Evolutionary conservation across 2,329 filamentous ascomycete species (phyloP).

Genomic region (Tolypocladium tropicale): DNA sequence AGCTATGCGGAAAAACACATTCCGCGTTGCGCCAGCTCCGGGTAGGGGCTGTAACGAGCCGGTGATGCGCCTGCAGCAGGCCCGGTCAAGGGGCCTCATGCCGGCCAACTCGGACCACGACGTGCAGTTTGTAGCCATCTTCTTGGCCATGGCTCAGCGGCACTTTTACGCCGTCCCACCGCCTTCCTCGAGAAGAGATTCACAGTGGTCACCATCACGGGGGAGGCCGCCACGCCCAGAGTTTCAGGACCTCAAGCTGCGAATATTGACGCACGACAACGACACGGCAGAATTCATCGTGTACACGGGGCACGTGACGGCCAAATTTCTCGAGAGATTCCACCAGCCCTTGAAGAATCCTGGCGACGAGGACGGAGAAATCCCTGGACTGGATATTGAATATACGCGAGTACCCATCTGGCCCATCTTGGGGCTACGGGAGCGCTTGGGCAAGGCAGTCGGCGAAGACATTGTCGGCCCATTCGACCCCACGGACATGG

Average conservation of each 20-base stretch:
- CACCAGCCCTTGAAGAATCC: constrained; percentile 34
- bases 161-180: constrained; percentile 32
- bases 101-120: constrained; percentile 41
- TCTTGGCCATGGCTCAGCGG: constrained; percentile 47
- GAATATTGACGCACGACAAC: constrained; percentile 40
- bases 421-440: constrained; percentile 44
- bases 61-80: constrained; percentile 34
- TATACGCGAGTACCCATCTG: constrained; percentile 40
- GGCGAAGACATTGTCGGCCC: constrained; percentile 38
- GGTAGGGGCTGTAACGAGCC: constrained; percentile 31
- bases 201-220: constrained; percentile 13
- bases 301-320: constrained; percentile 39
- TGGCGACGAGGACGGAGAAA: constrained; percentile 9
- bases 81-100: constrained; percentile 35
- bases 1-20: constrained; percentile 35
- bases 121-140: constrained; percentile 38
- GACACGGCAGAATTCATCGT: constrained; percentile 39
- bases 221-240: constrained; percentile 15
- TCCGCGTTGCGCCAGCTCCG: constrained; percentile 32
- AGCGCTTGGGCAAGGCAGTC: constrained; percentile 42
- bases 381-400: constrained; percentile 32
- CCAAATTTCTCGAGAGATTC: constrained; percentile 38
- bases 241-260: constrained; percentile 38
- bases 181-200: constrained; percentile 11
- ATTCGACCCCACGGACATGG: constrained; percentile 28